Base-by-base conservation (phyloP, 2,329 filamentous ascomycete genomes). In the Acephala macrosclerotiorum region DNA sequence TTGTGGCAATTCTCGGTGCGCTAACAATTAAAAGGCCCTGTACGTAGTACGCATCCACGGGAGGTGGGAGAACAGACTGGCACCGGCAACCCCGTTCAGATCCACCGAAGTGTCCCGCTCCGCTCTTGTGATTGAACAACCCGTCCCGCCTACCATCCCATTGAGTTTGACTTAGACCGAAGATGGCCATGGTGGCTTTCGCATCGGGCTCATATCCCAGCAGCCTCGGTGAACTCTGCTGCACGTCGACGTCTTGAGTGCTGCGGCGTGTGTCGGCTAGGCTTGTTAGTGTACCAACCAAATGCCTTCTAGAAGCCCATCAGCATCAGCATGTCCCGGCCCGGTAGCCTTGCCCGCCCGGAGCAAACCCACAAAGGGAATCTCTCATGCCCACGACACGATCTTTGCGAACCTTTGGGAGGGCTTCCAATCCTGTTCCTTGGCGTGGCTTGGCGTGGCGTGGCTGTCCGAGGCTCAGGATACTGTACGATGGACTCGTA, bases 281-380 rank as follows among this genome's bases (percentile, higher is more conserved):
- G n/a, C n/a, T n/a, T 9, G 20, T 49, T 11, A 49, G 45, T 49
- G 40, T 16, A n/a, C 40, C 40, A 42, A 16, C n/a, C 40, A 16
- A 18, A n/a, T 12, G 40, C 40, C 20, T 49, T 49, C 45, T n/a
- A 49, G 45, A 49, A 49, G 45, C 45, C 45, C 7, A 22, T 49
- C 45, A 25, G 45, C n/a, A n/a, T n/a, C n/a, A n/a, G n/a, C n/a
- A n/a, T n/a, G n/a, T n/a, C n/a, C n/a, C n/a, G n/a, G n/a, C n/a
- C n/a, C n/a, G n/a, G n/a, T n/a, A n/a, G n/a, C 40, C 16, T 2
- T 16, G 45, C 12, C 9, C 25, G n/a, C 45, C 25, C 45, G 45
- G 45, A 49, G 45, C 40, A 42, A 26, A 49, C 45, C 45, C 45
- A 49, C 9, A 14, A 22, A 49, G 22, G 45, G 45, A 49, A 49